Evolutionary conservation across 768 basidiomycete genomes (phyloP).

Genomic region (Cytidiella melzeri): DNA sequence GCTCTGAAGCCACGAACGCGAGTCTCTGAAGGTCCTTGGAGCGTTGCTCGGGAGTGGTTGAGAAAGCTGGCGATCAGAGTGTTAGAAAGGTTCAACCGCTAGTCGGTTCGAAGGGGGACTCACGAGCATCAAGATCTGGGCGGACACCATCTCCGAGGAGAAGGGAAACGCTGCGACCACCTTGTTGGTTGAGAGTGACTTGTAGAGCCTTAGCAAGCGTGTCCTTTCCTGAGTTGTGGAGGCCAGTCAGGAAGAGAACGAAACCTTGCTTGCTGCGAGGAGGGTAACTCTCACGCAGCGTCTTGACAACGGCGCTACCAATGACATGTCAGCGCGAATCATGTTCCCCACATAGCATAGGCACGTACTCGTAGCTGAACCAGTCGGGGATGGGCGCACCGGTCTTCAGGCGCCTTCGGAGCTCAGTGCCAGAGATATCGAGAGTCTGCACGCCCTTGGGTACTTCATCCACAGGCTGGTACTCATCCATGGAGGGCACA

Average conservation of each 20-base stretch:
- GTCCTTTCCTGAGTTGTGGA: conserved; percentile 95
- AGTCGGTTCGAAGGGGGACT: conserved; percentile 7
- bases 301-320: conserved; percentile 79
- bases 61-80: conserved; percentile 41
- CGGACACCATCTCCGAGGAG: conserved; percentile 85
- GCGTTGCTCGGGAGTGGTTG: conserved; percentile 70
- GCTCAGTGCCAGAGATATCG: conserved; percentile 99
- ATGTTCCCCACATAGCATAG: not conserved
- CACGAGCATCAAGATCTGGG: conserved; percentile 58
- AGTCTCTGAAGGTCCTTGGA: conserved; percentile 78
- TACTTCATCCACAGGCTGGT: conserved; percentile 91
- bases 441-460: conserved; percentile 89
- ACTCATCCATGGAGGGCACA: conserved; percentile 90
- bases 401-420: conserved; percentile 80
- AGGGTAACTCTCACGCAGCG: conserved; percentile 95
- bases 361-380: conserved; percentile 94
- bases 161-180: conserved; percentile 89
- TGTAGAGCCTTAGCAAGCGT: conserved; percentile 89
- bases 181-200: conserved; percentile 90
- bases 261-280: conserved; percentile 86
- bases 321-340: not conserved
- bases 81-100: not conserved
- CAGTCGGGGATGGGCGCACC: conserved; percentile 96
- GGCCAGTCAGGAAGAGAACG: conserved; percentile 36
- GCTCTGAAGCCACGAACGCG: conserved; percentile 85